A percentile compares a stretch with the other conserved stretches of the same genome.
Conservation (phyloP, 1,284 basidiomycete genomes). For the Rhodotorula sp. region DNA sequence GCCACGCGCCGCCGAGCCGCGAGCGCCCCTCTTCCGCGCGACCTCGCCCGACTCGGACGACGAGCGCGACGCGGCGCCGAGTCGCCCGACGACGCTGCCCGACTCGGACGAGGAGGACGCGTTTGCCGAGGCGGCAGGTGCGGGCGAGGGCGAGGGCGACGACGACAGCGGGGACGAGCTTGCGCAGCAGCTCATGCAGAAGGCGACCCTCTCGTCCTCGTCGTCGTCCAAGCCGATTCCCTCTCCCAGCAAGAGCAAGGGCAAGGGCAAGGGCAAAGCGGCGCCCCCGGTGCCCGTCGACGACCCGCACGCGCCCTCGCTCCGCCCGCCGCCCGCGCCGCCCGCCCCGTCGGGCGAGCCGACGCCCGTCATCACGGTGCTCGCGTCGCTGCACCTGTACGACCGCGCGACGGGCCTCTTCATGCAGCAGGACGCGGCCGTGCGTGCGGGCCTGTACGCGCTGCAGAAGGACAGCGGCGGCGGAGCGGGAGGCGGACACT, state of each 20-base stretch:
- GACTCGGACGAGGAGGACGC: slow-evolving; percentile 61
- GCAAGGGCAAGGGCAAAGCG: slow-evolving; percentile 6
- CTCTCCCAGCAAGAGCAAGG: slow-evolving; percentile 5
- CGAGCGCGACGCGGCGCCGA: slow-evolving; percentile 41
- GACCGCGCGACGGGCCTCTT: slow-evolving; percentile 70
- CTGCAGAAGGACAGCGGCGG: not conserved
- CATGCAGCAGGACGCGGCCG: slow-evolving; percentile 66
- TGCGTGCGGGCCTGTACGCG: slow-evolving; percentile 56
- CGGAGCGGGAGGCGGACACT: slow-evolving; percentile 47
- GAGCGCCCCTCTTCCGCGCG: slow-evolving; percentile 62
- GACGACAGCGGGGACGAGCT: slow-evolving; percentile 35
- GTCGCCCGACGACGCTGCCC: not conserved
- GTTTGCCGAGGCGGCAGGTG: not conserved
- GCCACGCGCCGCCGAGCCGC: not conserved
- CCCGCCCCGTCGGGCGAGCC: slow-evolving; percentile 12
- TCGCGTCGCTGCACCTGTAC: slow-evolving; percentile 66
- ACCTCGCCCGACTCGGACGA: slow-evolving; percentile 54
- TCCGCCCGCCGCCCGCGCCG: slow-evolving; percentile 26
- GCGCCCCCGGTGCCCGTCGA: slow-evolving; percentile 1
- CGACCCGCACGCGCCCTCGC: slow-evolving; percentile 21
- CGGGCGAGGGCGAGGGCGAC: slow-evolving; percentile 5
- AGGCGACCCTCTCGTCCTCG: slow-evolving; percentile 28
- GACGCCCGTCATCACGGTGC: slow-evolving; percentile 40
- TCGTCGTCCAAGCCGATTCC: not conserved
- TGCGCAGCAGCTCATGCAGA: slow-evolving; percentile 35